Evolutionary conservation across 805 yeast genomes (phyloP), one percentile per base, ranked within the genome.

Genomic region (Cyberlindnera amylophila): DNA sequence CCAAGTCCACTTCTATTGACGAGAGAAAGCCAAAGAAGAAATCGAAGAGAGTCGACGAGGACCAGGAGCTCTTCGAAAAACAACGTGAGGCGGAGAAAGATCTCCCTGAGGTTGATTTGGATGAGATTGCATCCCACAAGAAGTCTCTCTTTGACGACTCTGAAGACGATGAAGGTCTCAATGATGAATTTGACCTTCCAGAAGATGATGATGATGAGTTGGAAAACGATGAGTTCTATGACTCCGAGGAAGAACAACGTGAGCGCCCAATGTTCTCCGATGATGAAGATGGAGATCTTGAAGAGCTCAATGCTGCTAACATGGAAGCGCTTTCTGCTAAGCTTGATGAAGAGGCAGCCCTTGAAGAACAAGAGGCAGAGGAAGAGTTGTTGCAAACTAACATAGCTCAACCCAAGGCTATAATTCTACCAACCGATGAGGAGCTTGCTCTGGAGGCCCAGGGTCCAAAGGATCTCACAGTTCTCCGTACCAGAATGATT

Each of bases 401-500:
- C 43, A 66, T 68, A 31, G 61, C 63, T 34, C 86, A 84, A 59
- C 91, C 93, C 50, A 72, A 86, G 62, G 93, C 95, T 18, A 71
- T 77, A 54, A 74, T 88, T 24, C 72, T 89, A 47, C 96, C 96
- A 30, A 69, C 82, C 3, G 78, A 66, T 19, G 87, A 81, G 58
- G 85, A 81, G 54, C 74, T 69, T 42, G 75, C 72, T 41, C 42
- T 54, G 26, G 72, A 71, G 51, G 69, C 70, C 24, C 64, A 68
- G 42, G 74, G 72, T 13, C 82, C 88, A 35, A 80, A 81, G 52
- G 96, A 89, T 61, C 73, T 90, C 37, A 86, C 89, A 7, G 72
- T 86, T 55, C 75, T 86, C 7, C 81, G 98, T 66, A 87, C 96
- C 15, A 81, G 99, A 68, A 91, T 93, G 85, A 80, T 91, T 54